These are phyloP conservation scores for Candida palmyrensis DNA, from an alignment of 805 yeast species.

Conservation along the genomic window DNA sequence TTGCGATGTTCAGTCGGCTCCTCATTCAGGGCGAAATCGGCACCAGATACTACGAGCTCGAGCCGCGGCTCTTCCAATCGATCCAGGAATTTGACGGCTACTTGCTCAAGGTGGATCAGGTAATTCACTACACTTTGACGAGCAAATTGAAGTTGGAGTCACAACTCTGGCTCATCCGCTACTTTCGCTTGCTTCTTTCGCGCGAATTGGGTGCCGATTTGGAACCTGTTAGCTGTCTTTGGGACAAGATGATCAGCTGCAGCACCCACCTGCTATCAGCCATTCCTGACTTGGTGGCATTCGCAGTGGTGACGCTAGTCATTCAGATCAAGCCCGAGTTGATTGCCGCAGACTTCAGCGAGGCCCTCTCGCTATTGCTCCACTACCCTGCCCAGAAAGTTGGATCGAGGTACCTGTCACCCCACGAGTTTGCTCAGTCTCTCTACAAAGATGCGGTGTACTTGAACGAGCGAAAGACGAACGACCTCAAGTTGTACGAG, in stretches of 20 bases:
- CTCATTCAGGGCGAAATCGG: slow-evolving; percentile 38
- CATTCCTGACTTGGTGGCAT: slow-evolving; percentile 35
- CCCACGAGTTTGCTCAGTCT: slow-evolving; percentile 16
- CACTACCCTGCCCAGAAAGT: slow-evolving; percentile 41
- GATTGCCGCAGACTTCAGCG: slow-evolving; percentile 47
- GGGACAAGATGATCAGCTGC: slow-evolving; percentile 44
- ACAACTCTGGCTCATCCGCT: slow-evolving; percentile 52
- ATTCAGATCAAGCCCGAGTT: slow-evolving; percentile 41
- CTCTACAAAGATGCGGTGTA: slow-evolving; percentile 30
- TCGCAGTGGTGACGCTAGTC: slow-evolving; percentile 37
- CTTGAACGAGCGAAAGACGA: slow-evolving; percentile 25
- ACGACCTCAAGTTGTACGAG: slow-evolving; percentile 34
- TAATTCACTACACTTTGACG: slow-evolving; percentile 39
- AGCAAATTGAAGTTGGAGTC: slow-evolving; percentile 43
- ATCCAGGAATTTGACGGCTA: slow-evolving; percentile 45
- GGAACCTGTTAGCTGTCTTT: slow-evolving; percentile 29
- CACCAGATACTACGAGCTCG: slow-evolving; percentile 32
- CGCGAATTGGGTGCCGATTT: slow-evolving; percentile 43
- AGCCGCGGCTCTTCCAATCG: slow-evolving; percentile 37
- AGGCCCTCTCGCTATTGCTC: slow-evolving; percentile 42
- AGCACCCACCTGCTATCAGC: slow-evolving; percentile 11
- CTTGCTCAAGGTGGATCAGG: slow-evolving; percentile 46
- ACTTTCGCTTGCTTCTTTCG: slow-evolving; percentile 40
- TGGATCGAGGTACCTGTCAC: slow-evolving; percentile 6
- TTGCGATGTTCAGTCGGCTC: slow-evolving; percentile 38